Percentiles rank a stretch among this genome's conserved stretches.
These are phyloP conservation scores for Colletotrichum lindemuthianum DNA, from an alignment of 2,329 filamentous ascomycete species.

Conservation along the genomic window DNA sequence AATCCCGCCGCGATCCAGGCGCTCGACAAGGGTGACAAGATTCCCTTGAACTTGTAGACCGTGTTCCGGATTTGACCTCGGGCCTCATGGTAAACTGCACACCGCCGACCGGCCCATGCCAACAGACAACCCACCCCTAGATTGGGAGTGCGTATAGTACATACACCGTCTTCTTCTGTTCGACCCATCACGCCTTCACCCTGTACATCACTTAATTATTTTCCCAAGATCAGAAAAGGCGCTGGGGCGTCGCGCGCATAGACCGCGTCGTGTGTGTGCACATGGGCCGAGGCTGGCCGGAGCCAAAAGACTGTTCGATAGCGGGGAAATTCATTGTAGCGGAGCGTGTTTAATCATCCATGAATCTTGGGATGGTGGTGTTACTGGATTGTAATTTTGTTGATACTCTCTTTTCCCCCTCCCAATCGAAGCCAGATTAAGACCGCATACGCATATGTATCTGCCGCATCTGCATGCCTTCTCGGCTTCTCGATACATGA, in stretches of 20 bases:
- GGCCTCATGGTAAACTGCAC: no score
- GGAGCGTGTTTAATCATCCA: not conserved
- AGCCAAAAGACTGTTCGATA: conserved; percentile 9
- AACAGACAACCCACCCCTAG: no score
- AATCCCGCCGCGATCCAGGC: conserved; percentile 20
- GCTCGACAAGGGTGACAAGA: conserved; percentile 33
- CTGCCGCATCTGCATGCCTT: not conserved
- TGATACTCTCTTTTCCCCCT: not conserved
- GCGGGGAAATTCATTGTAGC: not conserved
- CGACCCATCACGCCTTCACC: no score
- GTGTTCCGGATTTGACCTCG: not conserved
- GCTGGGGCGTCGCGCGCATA: no score
- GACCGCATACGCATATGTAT: not conserved
- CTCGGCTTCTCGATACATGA: conserved; percentile 8
- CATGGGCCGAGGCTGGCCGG: conserved; percentile 34
- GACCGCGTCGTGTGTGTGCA: not conserved
- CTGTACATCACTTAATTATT: no score
- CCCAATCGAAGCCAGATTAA: not conserved
- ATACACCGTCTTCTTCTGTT: no score
- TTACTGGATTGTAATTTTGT: not conserved
- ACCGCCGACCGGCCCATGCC: no score
- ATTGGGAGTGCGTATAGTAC: no score
- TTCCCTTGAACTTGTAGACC: conserved; percentile 20
- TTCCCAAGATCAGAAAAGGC: not conserved
- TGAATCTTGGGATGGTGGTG: not conserved